phyloP scores from a whole-genome alignment of 495 filamentous ascomycete genomes.

The Cercophora sp. region DNA sequence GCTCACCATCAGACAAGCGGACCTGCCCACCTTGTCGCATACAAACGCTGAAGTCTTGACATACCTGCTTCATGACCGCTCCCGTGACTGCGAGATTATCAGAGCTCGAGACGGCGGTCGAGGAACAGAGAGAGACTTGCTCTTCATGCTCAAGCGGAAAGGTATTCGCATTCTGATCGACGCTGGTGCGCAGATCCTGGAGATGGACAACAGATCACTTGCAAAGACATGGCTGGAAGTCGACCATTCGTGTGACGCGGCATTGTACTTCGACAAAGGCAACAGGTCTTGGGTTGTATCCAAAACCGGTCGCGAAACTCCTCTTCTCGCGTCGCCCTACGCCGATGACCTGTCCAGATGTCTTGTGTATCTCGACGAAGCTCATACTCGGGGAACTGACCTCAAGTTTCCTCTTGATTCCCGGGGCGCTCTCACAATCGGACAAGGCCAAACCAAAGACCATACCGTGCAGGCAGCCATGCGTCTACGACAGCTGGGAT shows the following conservation, averaged over 20 bases:
- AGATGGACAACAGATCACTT: conserved; percentile 41
- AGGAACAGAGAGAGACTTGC: conserved; percentile 34
- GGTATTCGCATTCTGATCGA: conserved; percentile 46
- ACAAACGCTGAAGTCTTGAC: conserved; percentile 54
- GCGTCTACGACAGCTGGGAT: conserved; percentile 38
- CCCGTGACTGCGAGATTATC: conserved; percentile 37
- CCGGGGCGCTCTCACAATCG: conserved; percentile 46
- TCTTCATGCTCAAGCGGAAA: conserved; percentile 25
- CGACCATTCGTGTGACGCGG: conserved; percentile 30
- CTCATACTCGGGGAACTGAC: conserved; percentile 51
- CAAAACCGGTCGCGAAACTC: conserved; percentile 24
- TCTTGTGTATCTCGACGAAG: conserved; percentile 46
- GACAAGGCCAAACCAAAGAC: conserved; percentile 47
- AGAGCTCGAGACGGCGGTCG: conserved; percentile 23
- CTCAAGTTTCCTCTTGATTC: conserved; percentile 39
- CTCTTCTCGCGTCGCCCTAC: conserved; percentile 41
- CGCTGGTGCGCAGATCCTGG: conserved; percentile 49
- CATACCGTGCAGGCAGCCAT: conserved; percentile 49
- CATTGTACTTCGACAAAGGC: conserved; percentile 33
- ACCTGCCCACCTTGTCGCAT: conserved; percentile 43
- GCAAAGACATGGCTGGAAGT: conserved; percentile 46
- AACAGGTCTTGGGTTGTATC: conserved; percentile 40
- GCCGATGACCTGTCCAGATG: conserved; percentile 38
- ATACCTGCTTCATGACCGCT: conserved; percentile 45
- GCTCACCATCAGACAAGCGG: conserved; percentile 48